Base-by-base conservation (phyloP, 805 yeast species). In the Isabelozyma gotoi region DNA sequence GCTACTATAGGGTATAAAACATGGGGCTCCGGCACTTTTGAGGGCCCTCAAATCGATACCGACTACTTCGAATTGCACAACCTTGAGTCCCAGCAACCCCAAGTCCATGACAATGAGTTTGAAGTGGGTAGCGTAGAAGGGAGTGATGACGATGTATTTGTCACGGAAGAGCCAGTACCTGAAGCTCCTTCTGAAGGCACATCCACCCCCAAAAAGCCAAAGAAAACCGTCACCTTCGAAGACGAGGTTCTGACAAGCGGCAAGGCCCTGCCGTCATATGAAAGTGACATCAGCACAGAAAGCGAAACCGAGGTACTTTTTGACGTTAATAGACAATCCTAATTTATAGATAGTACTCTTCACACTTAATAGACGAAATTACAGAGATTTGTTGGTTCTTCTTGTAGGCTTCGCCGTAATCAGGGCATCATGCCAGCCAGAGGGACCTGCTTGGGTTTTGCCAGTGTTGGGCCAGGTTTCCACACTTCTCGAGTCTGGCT, bases 1-100 rank as follows among this genome's bases (percentile, higher is more conserved):
- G 78, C 84, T 0, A 47, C 74, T 0, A 46, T 78, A 4, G 72
- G 75, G n/a, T 86, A 80, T 63, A 66, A 67, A 39, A 54, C 66
- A 7, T 86, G 88, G 87, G 94, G 92, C 1, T 69, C 64, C 21
- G 47, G 67, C 12, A 73, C 76, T 44, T 85, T 86, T 64, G 78
- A 75, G 31, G 86, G 90, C 0, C 94, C 94, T 0, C 62, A 69
- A 19, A 62, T 79, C 7, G 81, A 78, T 45, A 61, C 64, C 1
- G 76, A 71, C 17, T 70, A 70, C 47, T 60, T 71, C 41, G 74
- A 68, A 48, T 56, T 71, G 27, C 61, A 66, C 40, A 61, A 59
- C 41, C 42, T 62, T 27, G 63, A 60, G 40, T 53, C 64, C 6
- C 52, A 51, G 15, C 51, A 51, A 18, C 47, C 42, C 11, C 6